These are phyloP conservation scores for Mycena belliarum DNA, from an alignment of 768 basidiomycete genomes.

Conservation along the genomic window DNA sequence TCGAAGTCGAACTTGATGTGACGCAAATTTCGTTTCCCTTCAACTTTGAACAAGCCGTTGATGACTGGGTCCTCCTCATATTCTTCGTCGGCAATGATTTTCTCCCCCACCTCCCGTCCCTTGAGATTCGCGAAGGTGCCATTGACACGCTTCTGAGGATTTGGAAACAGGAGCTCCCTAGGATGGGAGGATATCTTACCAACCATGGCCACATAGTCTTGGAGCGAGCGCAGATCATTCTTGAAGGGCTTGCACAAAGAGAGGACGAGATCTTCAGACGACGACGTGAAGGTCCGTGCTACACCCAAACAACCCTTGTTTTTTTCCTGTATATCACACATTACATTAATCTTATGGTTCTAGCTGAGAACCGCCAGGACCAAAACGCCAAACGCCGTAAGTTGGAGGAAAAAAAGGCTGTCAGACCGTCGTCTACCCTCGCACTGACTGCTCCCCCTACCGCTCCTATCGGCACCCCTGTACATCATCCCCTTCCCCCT, in stretches of 20 bases:
- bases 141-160: constrained; percentile 96
- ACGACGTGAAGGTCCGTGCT: constrained; percentile 83
- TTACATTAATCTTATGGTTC: constrained; percentile 28
- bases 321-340: background rate
- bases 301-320: constrained; percentile 19
- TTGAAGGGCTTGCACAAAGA: constrained; percentile 90
- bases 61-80: constrained; percentile 99
- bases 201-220: constrained; percentile 90
- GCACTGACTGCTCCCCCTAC: constrained; percentile 48
- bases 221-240: constrained; percentile 85
- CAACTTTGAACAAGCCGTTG: constrained; percentile 93
- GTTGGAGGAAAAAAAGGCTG: constrained; percentile 48
- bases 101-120: constrained; percentile 94
- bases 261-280: constrained; percentile 96
- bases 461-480: constrained; percentile 32
- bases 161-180: constrained; percentile 89
- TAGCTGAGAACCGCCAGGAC: constrained; percentile 94
- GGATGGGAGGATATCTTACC: constrained; percentile 97
- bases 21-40: constrained; percentile 79
- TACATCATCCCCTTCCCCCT: constrained; percentile 50
- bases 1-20: constrained; percentile 92
- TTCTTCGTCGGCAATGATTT: constrained; percentile 99
- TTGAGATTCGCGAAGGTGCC: constrained; percentile 99
- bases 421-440: constrained; percentile 48
- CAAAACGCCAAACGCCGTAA: constrained; percentile 87